Conservation (phyloP, 768 basidiomycete species). For the Russula virescens region DNA sequence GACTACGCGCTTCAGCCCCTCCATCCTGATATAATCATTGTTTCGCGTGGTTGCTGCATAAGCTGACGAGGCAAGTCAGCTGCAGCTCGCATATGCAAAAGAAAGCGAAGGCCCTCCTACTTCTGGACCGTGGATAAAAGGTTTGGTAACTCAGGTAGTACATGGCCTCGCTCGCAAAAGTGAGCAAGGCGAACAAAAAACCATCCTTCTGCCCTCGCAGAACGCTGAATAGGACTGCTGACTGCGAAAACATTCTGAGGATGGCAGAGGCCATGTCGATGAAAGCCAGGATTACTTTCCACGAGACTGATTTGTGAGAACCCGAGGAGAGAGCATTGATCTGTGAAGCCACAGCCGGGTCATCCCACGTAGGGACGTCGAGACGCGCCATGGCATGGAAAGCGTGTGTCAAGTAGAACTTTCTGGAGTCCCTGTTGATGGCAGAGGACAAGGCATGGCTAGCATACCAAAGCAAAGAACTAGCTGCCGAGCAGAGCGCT, state of each 20-base stretch:
- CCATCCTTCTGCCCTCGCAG: slow-evolving; percentile 61
- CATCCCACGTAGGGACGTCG: slow-evolving; percentile 71
- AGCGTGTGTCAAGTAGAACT: slow-evolving; percentile 55
- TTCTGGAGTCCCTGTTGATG: slow-evolving; percentile 53
- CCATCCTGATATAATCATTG: slow-evolving; percentile 52
- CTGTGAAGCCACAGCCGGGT: slow-evolving; percentile 59
- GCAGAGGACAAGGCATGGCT: slow-evolving; percentile 37
- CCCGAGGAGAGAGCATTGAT: slow-evolving; percentile 37
- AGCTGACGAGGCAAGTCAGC: slow-evolving; percentile 30
- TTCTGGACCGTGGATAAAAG: slow-evolving; percentile 4
- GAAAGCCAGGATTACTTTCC: slow-evolving; percentile 47
- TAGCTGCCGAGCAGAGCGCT: slow-evolving; percentile 43
- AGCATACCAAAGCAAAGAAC: slow-evolving; percentile 36
- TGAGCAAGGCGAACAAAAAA: slow-evolving; percentile 49
- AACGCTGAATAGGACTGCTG: slow-evolving; percentile 54
- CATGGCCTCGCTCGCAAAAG: slow-evolving; percentile 46
- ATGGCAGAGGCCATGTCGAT: slow-evolving; percentile 39
- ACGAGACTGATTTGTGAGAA: slow-evolving; percentile 45
- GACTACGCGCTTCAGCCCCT: slow-evolving; percentile 58
- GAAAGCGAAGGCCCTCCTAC: background rate
- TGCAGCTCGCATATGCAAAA: background rate
- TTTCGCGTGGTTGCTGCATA: slow-evolving; percentile 73
- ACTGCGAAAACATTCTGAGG: slow-evolving; percentile 50
- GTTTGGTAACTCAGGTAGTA: slow-evolving; percentile 29
- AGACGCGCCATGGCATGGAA: slow-evolving; percentile 64